These are phyloP conservation scores for Phytophthora litchii DNA, from an alignment of 352 stramenopile genomes.

Conservation along the genomic window DNA sequence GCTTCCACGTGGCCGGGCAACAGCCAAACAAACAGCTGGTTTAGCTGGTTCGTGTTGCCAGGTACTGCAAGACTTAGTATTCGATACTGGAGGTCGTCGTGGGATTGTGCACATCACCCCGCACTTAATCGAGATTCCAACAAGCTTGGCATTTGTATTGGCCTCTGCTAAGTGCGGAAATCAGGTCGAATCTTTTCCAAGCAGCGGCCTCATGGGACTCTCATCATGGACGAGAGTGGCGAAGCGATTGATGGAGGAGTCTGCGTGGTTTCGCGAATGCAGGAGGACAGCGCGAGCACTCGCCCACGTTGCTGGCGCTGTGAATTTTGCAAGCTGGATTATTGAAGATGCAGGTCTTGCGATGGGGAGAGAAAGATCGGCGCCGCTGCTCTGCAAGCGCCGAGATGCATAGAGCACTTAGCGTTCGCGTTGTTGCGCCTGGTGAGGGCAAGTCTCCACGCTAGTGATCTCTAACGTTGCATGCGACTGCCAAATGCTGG, in stretches of 20 bases:
- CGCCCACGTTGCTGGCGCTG: too few species aligned
- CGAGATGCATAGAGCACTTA: constrained; percentile 31
- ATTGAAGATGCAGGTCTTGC: constrained; percentile 12
- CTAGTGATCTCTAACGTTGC: neutral
- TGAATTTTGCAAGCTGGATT: constrained; percentile 3
- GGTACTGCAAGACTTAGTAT: neutral
- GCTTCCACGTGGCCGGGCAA: constrained; percentile 27
- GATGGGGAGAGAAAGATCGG: constrained; percentile 32
- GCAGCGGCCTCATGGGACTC: too few species aligned
- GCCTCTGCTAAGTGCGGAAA: constrained; percentile 25
- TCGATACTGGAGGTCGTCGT: neutral
- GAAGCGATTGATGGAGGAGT: neutral
- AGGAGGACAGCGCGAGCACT: too few species aligned
- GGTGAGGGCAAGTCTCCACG: constrained; percentile 3
- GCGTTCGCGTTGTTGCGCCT: constrained; percentile 20
- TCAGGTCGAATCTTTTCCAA: constrained; percentile 27
- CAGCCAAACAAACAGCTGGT: neutral
- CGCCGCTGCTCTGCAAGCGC: constrained; percentile 22
- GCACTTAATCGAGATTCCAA: neutral
- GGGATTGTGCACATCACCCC: neutral
- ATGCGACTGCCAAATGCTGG: neutral
- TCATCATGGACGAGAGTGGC: too few species aligned
- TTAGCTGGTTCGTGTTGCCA: constrained; percentile 3
- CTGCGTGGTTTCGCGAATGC: too few species aligned
- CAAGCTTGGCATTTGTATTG: constrained; percentile 13